phyloP scores from a whole-genome alignment of 768 basidiomycete genomes.

The Dentipellis sp. region DNA sequence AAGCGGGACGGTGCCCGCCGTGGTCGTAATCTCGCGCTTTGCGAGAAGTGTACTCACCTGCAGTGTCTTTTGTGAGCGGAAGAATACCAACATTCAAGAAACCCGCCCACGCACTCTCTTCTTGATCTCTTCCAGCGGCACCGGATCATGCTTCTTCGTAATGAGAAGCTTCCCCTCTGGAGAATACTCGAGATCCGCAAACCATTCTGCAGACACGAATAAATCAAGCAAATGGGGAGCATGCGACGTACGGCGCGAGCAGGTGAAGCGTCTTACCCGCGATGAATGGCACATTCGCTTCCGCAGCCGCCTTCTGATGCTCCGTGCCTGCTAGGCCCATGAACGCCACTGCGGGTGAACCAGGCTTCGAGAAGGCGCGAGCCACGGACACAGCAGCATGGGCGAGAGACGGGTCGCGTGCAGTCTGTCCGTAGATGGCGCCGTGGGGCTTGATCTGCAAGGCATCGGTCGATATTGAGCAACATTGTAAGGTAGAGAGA shows the following conservation, averaged over 20 bases:
- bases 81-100: conserved; percentile 29
- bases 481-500: background rate
- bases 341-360: conserved; percentile 35
- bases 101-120: conserved; percentile 33
- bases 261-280: conserved; percentile 33
- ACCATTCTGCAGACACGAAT: conserved; percentile 38
- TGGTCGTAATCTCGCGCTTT: conserved; percentile 35
- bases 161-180: conserved; percentile 49
- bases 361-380: conserved; percentile 31
- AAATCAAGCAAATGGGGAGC: background rate
- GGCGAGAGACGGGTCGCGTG: conserved; percentile 45
- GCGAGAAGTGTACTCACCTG: conserved; percentile 38
- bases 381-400: conserved; percentile 44
- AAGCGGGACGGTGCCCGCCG: conserved; percentile 32
- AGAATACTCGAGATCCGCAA: conserved; percentile 56
- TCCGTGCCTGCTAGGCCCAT: conserved; percentile 56
- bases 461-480: background rate
- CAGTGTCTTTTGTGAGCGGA: background rate
- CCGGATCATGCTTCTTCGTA: conserved; percentile 32
- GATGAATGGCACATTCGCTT: conserved; percentile 49
- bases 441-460: conserved; percentile 52
- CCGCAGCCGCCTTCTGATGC: conserved; percentile 48
- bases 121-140: conserved; percentile 37
- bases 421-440: conserved; percentile 50
- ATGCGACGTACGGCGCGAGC: background rate